A percentile compares a stretch with the other conserved stretches of the same genome.
These are phyloP conservation scores for Rutstroemia sp. DNA, from an alignment of 2,329 filamentous ascomycete species.

Conservation along the genomic window DNA sequence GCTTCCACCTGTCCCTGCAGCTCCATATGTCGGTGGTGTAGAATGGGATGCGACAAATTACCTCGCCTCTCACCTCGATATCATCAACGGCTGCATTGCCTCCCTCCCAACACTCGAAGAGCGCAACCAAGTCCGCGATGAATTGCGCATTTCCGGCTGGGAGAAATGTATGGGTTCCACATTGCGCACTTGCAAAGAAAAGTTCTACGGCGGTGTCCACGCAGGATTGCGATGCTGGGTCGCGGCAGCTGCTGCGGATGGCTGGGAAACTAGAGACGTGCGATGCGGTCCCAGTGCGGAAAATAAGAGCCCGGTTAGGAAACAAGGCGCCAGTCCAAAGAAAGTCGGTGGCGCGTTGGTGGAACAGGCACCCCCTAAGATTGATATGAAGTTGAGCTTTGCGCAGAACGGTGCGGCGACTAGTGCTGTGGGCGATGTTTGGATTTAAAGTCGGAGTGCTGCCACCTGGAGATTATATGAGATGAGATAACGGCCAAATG, in stretches of 20 bases:
- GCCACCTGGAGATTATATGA: not conserved
- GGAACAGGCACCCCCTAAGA: conserved; percentile 21
- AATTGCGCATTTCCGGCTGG: conserved; percentile 78
- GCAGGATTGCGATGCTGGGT: conserved; percentile 87
- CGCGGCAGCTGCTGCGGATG: conserved; percentile 76
- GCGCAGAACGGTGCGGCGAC: conserved; percentile 11
- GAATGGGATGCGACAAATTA: conserved; percentile 99
- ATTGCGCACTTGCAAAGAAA: conserved; percentile 89
- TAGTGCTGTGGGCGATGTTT: conserved; percentile 15
- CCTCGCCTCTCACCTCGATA: conserved; percentile 82
- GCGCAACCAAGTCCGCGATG: conserved; percentile 70
- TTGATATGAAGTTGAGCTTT: conserved; percentile 28
- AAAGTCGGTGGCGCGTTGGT: conserved; percentile 5
- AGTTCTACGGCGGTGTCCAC: conserved; percentile 91
- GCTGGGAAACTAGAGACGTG: conserved; percentile 77
- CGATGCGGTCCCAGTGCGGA: conserved; percentile 58
- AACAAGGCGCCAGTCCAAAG: conserved; percentile 27
- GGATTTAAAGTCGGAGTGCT: conserved; percentile 14
- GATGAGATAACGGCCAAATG: not conserved
- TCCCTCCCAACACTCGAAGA: conserved; percentile 62
- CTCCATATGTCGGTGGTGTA: conserved; percentile 92
- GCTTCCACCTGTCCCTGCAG: conserved; percentile 83
- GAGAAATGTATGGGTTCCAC: conserved; percentile 83
- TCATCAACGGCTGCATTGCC: conserved; percentile 84
- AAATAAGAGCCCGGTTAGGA: conserved; percentile 39